Conservation (phyloP, 345 rosid genomes). For the Lepidium aucheri region DNA sequence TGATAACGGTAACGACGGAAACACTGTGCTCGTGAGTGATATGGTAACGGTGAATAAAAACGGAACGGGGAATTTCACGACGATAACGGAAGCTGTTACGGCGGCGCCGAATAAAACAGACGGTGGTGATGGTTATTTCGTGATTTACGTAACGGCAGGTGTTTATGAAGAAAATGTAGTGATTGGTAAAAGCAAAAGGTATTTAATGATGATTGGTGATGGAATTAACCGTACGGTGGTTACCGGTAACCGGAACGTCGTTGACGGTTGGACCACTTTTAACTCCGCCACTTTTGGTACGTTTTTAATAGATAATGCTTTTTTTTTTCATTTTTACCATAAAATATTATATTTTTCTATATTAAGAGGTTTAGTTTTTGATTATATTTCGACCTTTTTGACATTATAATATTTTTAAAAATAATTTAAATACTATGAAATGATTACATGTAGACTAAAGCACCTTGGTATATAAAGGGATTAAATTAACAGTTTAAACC, state of each 20-base stretch:
- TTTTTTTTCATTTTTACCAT: not conserved
- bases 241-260: slow-evolving; percentile 76
- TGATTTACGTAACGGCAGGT: slow-evolving; percentile 65
- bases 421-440: not conserved
- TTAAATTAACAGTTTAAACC: too few species aligned
- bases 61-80: slow-evolving; percentile 67
- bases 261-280: slow-evolving; percentile 84
- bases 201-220: slow-evolving; percentile 82
- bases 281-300: slow-evolving; percentile 74
- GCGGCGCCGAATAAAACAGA: slow-evolving; percentile 69
- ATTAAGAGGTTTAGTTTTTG: not conserved
- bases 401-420: too few species aligned
- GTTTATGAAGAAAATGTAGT: slow-evolving; percentile 70
- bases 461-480: too few species aligned
- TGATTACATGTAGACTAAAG: not conserved
- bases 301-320: not conserved
- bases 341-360: not conserved
- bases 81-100: slow-evolving; percentile 59
- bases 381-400: too few species aligned
- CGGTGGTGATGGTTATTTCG: slow-evolving; percentile 52
- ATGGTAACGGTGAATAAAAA: slow-evolving; percentile 61
- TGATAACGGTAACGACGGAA: slow-evolving; percentile 14
- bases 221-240: slow-evolving; percentile 78
- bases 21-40: slow-evolving; percentile 37
- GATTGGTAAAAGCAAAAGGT: slow-evolving; percentile 57